Conservation (phyloP, 2,329 filamentous ascomycete genomes). For the Annulohypoxylon truncatum region DNA sequence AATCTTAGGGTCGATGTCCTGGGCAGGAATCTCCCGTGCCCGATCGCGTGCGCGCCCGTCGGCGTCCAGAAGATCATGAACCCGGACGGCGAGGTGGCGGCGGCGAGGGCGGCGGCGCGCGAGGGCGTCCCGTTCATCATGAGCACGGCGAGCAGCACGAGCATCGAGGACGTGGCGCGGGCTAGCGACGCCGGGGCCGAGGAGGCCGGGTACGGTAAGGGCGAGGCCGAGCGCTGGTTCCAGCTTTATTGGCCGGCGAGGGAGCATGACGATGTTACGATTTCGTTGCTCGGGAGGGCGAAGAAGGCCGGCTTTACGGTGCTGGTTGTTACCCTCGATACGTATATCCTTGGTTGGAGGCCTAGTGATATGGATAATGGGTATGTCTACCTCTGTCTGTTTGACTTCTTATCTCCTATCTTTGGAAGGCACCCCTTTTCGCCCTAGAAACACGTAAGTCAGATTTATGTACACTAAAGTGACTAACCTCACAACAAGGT, state of each 20-base stretch:
- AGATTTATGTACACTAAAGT: background rate
- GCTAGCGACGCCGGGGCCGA: slow-evolving; percentile 40
- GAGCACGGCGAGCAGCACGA: slow-evolving; percentile 45
- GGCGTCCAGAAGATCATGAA: slow-evolving; percentile 47
- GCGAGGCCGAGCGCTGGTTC: slow-evolving; percentile 39
- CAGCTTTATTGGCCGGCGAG: slow-evolving; percentile 48
- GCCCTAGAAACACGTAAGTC: no score
- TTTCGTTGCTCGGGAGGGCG: slow-evolving; percentile 42
- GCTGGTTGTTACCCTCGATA: slow-evolving; percentile 46
- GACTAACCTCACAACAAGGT: slow-evolving; percentile 24
- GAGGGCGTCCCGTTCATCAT: slow-evolving; percentile 42
- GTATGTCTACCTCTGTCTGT: slow-evolving; percentile 10
- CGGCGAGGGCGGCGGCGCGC: slow-evolving; percentile 40
- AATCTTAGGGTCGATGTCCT: slow-evolving; percentile 33
- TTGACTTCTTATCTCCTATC: no score
- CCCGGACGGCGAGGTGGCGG: slow-evolving; percentile 43
- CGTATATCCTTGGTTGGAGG: slow-evolving; percentile 47
- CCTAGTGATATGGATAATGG: slow-evolving; percentile 46
- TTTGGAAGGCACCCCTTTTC: no score
- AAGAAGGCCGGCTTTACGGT: slow-evolving; percentile 41
- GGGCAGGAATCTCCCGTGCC: slow-evolving; percentile 36
- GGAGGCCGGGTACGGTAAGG: background rate
- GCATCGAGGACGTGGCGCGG: slow-evolving; percentile 46
- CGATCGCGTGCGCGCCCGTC: slow-evolving; percentile 45
- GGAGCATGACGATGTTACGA: slow-evolving; percentile 42